phyloP scores from a whole-genome alignment of 257 asterid species.

The Solanum habrochaites region DNA sequence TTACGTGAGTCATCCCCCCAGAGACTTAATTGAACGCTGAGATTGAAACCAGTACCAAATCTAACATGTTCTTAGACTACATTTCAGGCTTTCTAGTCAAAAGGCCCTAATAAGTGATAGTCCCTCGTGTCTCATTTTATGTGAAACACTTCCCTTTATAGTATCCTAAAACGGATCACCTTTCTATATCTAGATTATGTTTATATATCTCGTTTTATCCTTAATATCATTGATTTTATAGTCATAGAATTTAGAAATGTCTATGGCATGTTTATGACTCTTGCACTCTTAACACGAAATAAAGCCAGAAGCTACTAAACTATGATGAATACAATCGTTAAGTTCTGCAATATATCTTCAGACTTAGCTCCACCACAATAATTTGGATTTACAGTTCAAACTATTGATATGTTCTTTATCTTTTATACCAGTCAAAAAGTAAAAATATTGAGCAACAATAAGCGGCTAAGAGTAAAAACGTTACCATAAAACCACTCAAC shows the following conservation, averaged over 20 bases:
- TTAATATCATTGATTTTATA: neutral
- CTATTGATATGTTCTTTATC: neutral
- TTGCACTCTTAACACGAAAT: neutral
- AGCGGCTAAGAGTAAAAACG: neutral
- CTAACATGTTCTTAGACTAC: neutral
- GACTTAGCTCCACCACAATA: neutral
- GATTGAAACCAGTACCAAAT: neutral
- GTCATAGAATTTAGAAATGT: neutral
- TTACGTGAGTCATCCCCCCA: neutral
- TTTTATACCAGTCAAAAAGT: neutral
- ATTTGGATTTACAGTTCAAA: neutral
- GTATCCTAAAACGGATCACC: neutral
- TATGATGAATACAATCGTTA: neutral
- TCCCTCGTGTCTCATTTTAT: neutral
- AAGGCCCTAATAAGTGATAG: neutral
- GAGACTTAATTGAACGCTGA: neutral
- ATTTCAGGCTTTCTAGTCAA: neutral
- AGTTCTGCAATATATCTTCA: neutral
- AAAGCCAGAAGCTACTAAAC: neutral
- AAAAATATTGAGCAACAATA: neutral
- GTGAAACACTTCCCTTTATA: neutral
- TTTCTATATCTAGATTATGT: neutral
- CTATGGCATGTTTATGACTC: neutral
- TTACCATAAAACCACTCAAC: constrained; percentile 13
- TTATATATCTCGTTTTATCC: neutral